Evolutionary conservation across 768 basidiomycete species (phyloP), one percentile per base, ranked within the genome.

Genomic region (Amanita muscaria): DNA sequence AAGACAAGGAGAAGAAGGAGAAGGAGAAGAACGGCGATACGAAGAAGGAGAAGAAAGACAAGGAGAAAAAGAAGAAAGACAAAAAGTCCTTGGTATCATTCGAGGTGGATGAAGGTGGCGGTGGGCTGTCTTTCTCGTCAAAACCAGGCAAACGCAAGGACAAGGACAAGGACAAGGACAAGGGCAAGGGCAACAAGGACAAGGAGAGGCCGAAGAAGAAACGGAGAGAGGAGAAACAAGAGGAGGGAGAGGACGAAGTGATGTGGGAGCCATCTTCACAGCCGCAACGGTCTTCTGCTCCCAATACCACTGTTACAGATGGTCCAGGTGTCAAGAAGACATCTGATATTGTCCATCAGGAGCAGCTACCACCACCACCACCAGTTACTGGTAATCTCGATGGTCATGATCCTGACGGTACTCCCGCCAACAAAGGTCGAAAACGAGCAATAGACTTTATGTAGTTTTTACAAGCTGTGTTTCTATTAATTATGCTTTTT

Each of bases 381-480:
- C 3, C 47, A 40, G 23, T 19, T 34, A 19, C 41, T 34, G 6
- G 57, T 54, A 48, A 18, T 48, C 52, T 56, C 36, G 25, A 57
- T 50, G 19, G 46, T 33, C 51, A 53, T 27, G 49, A 52, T 11
- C 56, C 51, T 39, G 64, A 59, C 6, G 36, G 40, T 24, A 16
- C 40, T 39, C 29, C 42, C 10, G 48, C 50, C 21, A 47, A 51
- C 5, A 73, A 63, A 49, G 77, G 75, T 24, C 68, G 85, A 43
- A 85, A 87, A 56, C 70, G 81, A 27, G 86, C 86, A 0, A 68
- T 83, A 18, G 86, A 88, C 60, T 88, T 83, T 51, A 67, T 88
- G 74, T 87, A 75, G 55, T 16, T 30, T 2, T 22, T 10, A 27
- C 10, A 15, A n/a, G n/a, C n/a, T n/a, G n/a, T n/a, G n/a, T n/a